A percentile compares a stretch with the other conserved stretches of the same genome.
Evolutionary conservation across 345 rosid genomes (phyloP).

Genomic region (Linum usitatissimum): DNA sequence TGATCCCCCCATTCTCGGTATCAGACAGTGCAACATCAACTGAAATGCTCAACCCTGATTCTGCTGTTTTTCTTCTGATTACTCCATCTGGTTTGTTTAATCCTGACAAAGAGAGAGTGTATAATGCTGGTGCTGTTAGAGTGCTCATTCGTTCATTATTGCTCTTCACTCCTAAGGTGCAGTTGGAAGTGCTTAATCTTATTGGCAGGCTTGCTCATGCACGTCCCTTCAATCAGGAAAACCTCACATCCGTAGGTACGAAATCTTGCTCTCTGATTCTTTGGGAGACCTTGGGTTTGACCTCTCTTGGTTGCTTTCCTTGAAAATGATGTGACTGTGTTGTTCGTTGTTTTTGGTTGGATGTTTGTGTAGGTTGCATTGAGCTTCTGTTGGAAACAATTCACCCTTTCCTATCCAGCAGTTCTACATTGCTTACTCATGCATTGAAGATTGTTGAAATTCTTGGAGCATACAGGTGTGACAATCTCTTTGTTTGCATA

Average conservation of each 20-base stretch:
- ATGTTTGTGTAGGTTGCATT: constrained; percentile 57
- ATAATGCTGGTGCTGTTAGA: constrained; percentile 83
- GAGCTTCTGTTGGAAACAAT: constrained; percentile 87
- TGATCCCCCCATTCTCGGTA: constrained; percentile 76
- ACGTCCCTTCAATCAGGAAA: constrained; percentile 90
- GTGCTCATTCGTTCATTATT: constrained; percentile 76
- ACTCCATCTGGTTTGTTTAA: constrained; percentile 51
- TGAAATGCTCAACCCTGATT: constrained; percentile 35
- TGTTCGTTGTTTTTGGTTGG: background rate
- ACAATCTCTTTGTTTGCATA: constrained; percentile 9
- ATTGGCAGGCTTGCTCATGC: constrained; percentile 77
- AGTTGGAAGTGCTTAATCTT: constrained; percentile 71
- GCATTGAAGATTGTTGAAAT: constrained; percentile 90
- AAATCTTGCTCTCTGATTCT: constrained; percentile 6
- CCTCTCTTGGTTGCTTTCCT: constrained; percentile 14
- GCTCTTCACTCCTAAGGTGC: constrained; percentile 91
- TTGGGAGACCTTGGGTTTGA: background rate
- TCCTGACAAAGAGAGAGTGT: constrained; percentile 74
- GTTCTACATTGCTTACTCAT: constrained; percentile 71
- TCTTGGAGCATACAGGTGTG: constrained; percentile 92
- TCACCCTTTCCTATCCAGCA: constrained; percentile 74
- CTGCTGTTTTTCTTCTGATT: constrained; percentile 38
- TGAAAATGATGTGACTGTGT: constrained; percentile 15
- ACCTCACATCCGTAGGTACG: constrained; percentile 87
- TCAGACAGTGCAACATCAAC: constrained; percentile 39